Evolutionary conservation across 805 yeast genomes (phyloP), one percentile per base, ranked within the genome.

Genomic region (Starmerella stellata): DNA sequence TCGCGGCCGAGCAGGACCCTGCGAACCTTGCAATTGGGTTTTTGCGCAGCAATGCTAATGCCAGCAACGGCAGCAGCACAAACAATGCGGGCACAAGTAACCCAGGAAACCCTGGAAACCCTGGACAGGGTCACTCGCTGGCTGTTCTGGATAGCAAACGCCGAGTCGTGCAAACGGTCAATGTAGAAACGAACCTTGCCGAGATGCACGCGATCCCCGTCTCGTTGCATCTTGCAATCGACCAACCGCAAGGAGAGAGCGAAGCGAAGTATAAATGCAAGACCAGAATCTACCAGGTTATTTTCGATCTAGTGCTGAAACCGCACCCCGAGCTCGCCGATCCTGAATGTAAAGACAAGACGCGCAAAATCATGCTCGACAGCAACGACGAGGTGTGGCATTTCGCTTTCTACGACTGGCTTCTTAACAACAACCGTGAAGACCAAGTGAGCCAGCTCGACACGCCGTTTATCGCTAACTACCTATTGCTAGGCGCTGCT

Each of bases 361-460:
- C 90, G 24, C 85, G 85, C 55, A 68, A 69, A 7, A 66, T 76
- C 15, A 80, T 90, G 40, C 73, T 83, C 50, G 69, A 70, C 15
- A 75, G 75, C 38, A 65, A 70, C 34, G 96, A 90, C 54, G 79
- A 76, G 51, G 56, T 74, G n/a, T 90, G 90, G 67, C 98, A 90
- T 47, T 82, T 75, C 58, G 79, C 80, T 46, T 70, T 90, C 46
- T 90, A 90, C 57, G 87, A 81, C 55, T 90, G 96, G 95, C 75
- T 82, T 49, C 75, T 82, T 25, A 60, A 66, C 33, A 80, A 79
- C 52, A 85, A 81, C 3, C 69, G 74, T 21, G 75, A 80, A 44
- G 90, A 78, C 40, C 71, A 79, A 44, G 61, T 90, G 33, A 63
- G 87, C 42, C 80, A 77, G 35, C 68, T 87, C 40, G 78, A 80